A percentile compares a stretch with the other conserved stretches of the same genome.
phyloP scores from a whole-genome alignment of 177 flowering plant species.

The Vitis hybrid region DNA sequence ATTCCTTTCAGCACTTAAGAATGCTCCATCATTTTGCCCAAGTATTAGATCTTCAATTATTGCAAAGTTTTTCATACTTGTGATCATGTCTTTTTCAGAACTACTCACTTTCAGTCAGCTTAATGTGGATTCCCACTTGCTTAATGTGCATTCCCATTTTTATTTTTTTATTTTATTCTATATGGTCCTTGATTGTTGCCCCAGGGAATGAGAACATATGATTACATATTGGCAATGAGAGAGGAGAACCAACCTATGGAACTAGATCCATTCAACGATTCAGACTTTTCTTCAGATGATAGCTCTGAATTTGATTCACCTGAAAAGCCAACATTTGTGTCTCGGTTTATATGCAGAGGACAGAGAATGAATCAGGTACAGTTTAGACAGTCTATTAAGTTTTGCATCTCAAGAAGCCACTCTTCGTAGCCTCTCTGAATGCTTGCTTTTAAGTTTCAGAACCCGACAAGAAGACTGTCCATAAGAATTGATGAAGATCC shows the following conservation, averaged over 20 bases:
- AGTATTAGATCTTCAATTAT: too few species aligned
- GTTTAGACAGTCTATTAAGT: not conserved
- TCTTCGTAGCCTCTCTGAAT: not conserved
- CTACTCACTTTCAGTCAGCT: too few species aligned
- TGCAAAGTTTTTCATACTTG: too few species aligned
- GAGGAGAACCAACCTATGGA: conserved; percentile 60
- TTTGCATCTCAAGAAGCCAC: not conserved
- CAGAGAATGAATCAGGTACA: conserved; percentile 44
- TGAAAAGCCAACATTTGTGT: conserved; percentile 43
- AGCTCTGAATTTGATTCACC: conserved; percentile 65
- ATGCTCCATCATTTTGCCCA: too few species aligned
- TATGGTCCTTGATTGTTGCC: conserved; percentile 15
- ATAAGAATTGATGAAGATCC: conserved; percentile 69
- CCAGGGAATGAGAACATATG: conserved; percentile 98
- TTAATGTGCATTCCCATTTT: too few species aligned
- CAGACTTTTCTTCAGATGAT: conserved; percentile 78
- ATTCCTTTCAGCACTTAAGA: too few species aligned
- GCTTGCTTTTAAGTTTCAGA: conserved; percentile 35
- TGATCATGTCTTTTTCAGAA: too few species aligned
- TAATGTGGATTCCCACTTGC: too few species aligned
- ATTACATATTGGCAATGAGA: conserved; percentile 92
- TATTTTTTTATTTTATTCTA: too few species aligned
- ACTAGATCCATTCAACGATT: conserved; percentile 57
- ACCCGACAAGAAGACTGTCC: conserved; percentile 43
- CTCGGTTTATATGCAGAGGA: conserved; percentile 51